Percentiles rank a stretch among this genome's conserved stretches.
Conservation (phyloP, 108 stramenopile species). For the Cyclostephanos invisitatus region DNA sequence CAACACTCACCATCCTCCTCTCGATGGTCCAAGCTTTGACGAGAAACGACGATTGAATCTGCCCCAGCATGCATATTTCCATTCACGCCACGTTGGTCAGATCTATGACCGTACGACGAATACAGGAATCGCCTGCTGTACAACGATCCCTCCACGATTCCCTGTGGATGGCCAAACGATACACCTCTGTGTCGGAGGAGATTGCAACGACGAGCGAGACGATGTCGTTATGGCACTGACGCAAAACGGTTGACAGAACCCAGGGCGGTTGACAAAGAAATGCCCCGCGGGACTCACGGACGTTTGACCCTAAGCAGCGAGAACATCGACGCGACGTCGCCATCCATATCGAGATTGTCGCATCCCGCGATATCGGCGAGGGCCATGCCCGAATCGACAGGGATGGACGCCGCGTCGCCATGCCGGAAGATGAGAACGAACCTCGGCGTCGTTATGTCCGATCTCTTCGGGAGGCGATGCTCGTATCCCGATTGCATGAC, state of each 20-base stretch:
- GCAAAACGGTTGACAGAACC: no score
- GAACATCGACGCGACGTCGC: constrained; percentile 17
- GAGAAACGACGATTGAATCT: constrained; percentile 57
- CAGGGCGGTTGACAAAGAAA: not conserved
- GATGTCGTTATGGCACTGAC: not conserved
- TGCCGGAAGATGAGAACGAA: constrained; percentile 52
- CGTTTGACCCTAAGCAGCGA: constrained; percentile 16
- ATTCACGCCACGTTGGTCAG: constrained; percentile 52
- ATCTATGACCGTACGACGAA: constrained; percentile 16
- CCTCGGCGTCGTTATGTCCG: constrained; percentile 17
- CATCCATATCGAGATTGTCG: constrained; percentile 8
- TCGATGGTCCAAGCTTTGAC: constrained; percentile 34
- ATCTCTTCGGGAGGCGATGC: constrained; percentile 46
- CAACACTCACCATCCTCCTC: constrained; percentile 42
- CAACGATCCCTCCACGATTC: constrained; percentile 17
- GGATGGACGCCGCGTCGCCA: constrained; percentile 22
- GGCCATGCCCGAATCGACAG: constrained; percentile 42
- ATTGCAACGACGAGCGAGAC: not conserved
- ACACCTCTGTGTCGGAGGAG: not conserved
- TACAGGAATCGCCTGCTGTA: constrained; percentile 28
- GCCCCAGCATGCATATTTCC: constrained; percentile 40
- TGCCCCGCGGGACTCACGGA: constrained; percentile 3
- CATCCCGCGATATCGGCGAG: constrained; percentile 18
- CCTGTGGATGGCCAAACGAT: constrained; percentile 29
- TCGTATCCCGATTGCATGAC: constrained; percentile 52